Evolutionary conservation across 2,329 filamentous ascomycete genomes (phyloP), one percentile per base, ranked within the genome.

Genomic region (Phoma herbarum): DNA sequence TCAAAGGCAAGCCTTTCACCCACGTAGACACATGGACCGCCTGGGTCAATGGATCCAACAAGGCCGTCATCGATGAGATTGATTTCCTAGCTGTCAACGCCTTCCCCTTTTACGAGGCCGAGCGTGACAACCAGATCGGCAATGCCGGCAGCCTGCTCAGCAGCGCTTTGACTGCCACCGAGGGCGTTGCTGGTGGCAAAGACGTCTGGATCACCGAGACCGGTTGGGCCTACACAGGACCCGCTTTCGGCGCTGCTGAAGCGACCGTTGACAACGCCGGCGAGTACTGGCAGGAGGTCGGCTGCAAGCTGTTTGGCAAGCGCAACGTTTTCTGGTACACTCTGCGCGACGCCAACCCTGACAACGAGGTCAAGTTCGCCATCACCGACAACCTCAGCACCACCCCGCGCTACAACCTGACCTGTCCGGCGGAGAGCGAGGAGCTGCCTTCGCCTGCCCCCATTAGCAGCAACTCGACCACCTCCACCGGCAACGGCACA

Each of bases 281-380:
- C 47, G 59, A 57, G 43, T 77, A 72, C 66, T 77, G 73, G 73
- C 65, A 71, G 48, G 62, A 68, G 9, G 65, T 77, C n/a, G 74
- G 71, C 9, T 77, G 74, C 63, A 57, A 70, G 26, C 55, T 74
- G 11, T 76, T 77, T 46, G 69, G 70, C 53, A 67, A 67, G 63
- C 63, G 53, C 57, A 72, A 76, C 61, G 68, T 71, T 33, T 77
- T 71, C 63, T 77, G 73, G 73, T 77, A 77, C 63, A 72, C 68
- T 7, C 67, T 76, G 5, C 67, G 67, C 9, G 74, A 77, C 50
- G 68, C 71, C 49, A 86, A 86, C 80, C 82, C 84, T 48, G 84
- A 81, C 73, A 86, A 86, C 80, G 70, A 80, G 71, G 80, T 83
- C 77, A 84, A 85, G 79, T 86, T 86, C 51, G 83, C 79, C 72